Conservation (phyloP, 352 stramenopile genomes). For the Phytophthora citricola region DNA sequence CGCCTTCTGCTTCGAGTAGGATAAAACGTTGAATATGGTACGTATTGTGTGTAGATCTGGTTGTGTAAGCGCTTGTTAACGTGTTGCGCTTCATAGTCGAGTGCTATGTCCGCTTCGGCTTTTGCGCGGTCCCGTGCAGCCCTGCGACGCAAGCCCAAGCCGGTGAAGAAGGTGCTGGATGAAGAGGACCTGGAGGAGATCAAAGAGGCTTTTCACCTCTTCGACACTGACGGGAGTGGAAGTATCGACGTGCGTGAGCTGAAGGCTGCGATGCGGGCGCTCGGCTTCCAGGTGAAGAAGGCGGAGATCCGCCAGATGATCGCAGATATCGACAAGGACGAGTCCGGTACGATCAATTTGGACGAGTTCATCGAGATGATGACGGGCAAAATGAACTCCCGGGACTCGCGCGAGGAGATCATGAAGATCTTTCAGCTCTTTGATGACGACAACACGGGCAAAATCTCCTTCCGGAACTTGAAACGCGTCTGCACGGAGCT, state of each 20-base stretch:
- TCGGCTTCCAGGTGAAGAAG: conserved; percentile 95
- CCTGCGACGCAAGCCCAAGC: conserved; percentile 62
- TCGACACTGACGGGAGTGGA: conserved; percentile 92
- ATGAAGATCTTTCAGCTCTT: conserved; percentile 96
- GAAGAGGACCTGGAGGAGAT: conserved; percentile 94
- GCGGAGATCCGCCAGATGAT: conserved; percentile 94
- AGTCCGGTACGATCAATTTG: conserved; percentile 88
- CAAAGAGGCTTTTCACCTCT: conserved; percentile 95
- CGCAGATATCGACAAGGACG: conserved; percentile 94
- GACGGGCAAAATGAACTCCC: conserved; percentile 93
- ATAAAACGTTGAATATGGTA: conserved; percentile 23
- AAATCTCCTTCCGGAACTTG: conserved; percentile 96
- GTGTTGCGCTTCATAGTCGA: conserved; percentile 37
- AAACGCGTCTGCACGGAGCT: conserved; percentile 93
- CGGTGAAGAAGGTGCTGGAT: conserved; percentile 86
- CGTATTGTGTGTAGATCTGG: neutral
- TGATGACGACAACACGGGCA: conserved; percentile 94
- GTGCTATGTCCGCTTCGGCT: conserved; percentile 61
- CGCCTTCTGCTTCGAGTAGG: conserved; percentile 10
- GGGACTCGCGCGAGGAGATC: conserved; percentile 92
- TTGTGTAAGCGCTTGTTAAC: neutral
- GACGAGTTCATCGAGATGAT: conserved; percentile 97
- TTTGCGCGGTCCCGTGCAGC: conserved; percentile 70
- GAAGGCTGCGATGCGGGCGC: conserved; percentile 94
- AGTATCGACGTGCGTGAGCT: conserved; percentile 94